Base-by-base conservation (phyloP, 192 early-diverging fungal genomes). In the Coemansia sp. region DNA sequence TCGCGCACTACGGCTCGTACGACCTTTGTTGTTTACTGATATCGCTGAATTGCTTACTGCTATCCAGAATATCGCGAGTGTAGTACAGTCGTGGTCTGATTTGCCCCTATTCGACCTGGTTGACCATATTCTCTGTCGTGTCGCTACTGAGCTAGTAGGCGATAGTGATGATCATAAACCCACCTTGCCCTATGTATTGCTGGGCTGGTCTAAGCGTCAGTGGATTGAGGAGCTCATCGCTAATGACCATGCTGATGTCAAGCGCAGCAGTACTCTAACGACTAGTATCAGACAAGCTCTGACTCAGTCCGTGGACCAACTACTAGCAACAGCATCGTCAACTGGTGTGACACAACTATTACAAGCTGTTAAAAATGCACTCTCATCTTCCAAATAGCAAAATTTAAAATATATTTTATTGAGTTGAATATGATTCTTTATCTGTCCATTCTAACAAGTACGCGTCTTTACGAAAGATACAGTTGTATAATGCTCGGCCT, bases 21-120 rank as follows among this genome's bases (percentile, higher is more conserved):
- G 78, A 0, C 78, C 78, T 40, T 67, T 80, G 44, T 33, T 80
- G 66, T 80, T 80, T 70, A 69, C 71, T 55, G 62, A 60, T 15
- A 15, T 44, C 2, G 27, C 3, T 1, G 65, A 80, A 44, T 64
- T 80, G 33, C 22, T 49, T n/a, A n/a, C 11, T 5, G 20, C 40
- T 0, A 12, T 73, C 3, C 39, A 7, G 13, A 46, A 27, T 9
- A 43, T 27, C 27, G 27, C 27, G 27, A 27, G 0, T 15, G 9
- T n/a, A 31, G 5, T 36, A 6, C 44, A 36, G 5, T 44, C 1
- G 15, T 63, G 63, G 22, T 5, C n/a, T 0, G 41, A 55, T 29
- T 3, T 74, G 20, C 61, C 53, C 0, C 8, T 41, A 5, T 18
- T 52, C 0, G 78, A 80, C 24, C 24, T 80, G 55, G 47, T 68